Evolutionary conservation across 108 stramenopile species (phyloP).

Genomic region (Fragilariopsis cylindrus): DNA sequence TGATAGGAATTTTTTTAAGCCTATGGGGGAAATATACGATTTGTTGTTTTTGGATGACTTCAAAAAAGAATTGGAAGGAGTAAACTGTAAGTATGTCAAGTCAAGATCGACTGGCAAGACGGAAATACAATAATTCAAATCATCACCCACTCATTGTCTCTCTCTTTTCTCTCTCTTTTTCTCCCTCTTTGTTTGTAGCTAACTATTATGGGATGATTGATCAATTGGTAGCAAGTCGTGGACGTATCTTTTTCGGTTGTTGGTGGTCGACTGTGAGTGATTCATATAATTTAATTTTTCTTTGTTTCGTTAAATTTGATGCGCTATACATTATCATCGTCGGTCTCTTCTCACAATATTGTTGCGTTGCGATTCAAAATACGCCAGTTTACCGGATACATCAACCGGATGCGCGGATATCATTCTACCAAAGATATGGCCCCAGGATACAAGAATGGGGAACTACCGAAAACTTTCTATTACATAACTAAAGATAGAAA

Average conservation of each 20-base stretch:
- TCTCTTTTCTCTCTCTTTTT: background rate
- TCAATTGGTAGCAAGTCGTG: slow-evolving; percentile 77
- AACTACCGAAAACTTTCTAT: slow-evolving; percentile 68
- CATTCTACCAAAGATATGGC: slow-evolving; percentile 58
- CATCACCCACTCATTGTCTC: background rate
- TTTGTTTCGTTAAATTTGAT: too few species aligned
- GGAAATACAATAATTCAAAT: background rate
- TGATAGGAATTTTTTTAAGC: slow-evolving; percentile 68
- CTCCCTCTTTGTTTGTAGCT: slow-evolving; percentile 33
- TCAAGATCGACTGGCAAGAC: background rate
- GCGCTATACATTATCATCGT: background rate
- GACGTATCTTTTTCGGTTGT: slow-evolving; percentile 74
- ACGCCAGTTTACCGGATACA: slow-evolving; percentile 64
- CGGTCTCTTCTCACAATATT: background rate
- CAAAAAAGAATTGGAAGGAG: slow-evolving; percentile 48
- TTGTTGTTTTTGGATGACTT: slow-evolving; percentile 81
- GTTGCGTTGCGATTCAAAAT: slow-evolving; percentile 51
- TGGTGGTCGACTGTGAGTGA: slow-evolving; percentile 15
- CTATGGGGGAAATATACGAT: slow-evolving; percentile 58
- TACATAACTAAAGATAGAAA: slow-evolving; percentile 50
- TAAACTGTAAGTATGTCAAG: slow-evolving; percentile 63
- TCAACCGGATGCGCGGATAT: slow-evolving; percentile 83
- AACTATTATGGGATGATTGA: slow-evolving; percentile 85
- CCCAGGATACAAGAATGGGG: slow-evolving; percentile 61
- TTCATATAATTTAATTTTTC: too few species aligned